Percentiles rank a stretch among this genome's conserved stretches.
Evolutionary conservation across 176 grass and related monocot species (phyloP).

Genomic region (Urochloa ruziziensis): DNA sequence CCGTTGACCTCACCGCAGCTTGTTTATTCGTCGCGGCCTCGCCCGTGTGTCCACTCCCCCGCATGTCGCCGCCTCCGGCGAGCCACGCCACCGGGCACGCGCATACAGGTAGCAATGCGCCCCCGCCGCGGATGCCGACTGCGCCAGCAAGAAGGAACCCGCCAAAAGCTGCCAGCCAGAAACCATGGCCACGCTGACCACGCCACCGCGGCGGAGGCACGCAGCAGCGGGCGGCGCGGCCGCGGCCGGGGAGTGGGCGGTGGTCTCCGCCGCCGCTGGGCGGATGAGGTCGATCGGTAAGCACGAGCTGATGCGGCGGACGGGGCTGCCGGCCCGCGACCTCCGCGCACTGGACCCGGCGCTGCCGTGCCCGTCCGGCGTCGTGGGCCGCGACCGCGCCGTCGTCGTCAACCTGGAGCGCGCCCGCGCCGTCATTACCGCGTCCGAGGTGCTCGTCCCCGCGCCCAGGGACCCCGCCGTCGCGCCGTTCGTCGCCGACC

Average conservation of each 20-base stretch:
- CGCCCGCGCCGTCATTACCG: conserved; percentile 79
- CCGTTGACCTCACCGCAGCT: background rate
- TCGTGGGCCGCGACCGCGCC: conserved; percentile 76
- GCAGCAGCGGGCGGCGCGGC: background rate
- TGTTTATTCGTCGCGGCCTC: background rate
- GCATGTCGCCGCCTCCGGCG: background rate
- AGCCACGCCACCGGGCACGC: background rate
- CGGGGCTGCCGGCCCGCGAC: conserved; percentile 78
- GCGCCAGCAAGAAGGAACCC: no score
- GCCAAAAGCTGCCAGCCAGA: background rate
- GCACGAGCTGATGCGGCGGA: conserved; percentile 22
- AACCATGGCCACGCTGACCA: background rate
- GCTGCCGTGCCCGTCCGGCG: conserved; percentile 82
- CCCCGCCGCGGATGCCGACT: background rate
- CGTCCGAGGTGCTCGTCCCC: conserved; percentile 66
- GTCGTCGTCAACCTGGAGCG: conserved; percentile 84
- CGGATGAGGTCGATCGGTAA: background rate
- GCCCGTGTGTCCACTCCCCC: background rate
- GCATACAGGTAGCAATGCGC: no score
- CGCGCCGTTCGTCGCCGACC: conserved; percentile 49
- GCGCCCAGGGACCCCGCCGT: conserved; percentile 47
- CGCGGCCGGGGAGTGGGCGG: background rate
- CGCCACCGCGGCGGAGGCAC: background rate
- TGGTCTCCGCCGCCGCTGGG: background rate
- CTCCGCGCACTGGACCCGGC: conserved; percentile 73